Evolutionary conservation across 495 filamentous ascomycete genomes (phyloP), one percentile per base, ranked within the genome.

Genomic region (Halenospora varia): DNA sequence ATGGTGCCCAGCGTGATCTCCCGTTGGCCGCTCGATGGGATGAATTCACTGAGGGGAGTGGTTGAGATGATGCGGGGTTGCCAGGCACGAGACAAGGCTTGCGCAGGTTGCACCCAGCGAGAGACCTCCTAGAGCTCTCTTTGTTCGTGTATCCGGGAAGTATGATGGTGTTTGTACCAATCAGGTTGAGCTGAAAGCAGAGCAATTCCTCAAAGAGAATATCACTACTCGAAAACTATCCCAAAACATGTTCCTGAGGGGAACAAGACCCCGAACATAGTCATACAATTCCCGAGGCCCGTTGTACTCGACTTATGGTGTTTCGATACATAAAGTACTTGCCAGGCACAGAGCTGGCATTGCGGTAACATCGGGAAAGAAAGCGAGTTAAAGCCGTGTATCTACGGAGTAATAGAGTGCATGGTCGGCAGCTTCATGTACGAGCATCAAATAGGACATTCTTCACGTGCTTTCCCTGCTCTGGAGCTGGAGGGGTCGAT

Each of bases 51-150:
- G 46, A 48, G 46, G 46, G 46, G 46, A 48, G 13, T 48, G 46
- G 46, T 10, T 23, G 46, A 48, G 13, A 6, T 13, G 46, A 48
- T 20, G 46, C 46, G 46, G 46, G 46, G 46, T 48, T 48, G 42
- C 15, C 46, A 48, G 46, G 46, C 46, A 48, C 46, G 46, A 19
- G 46, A 48, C 46, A 13, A 48, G 20, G 46, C 17, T 48, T 23
- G 46, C 46, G 13, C 15, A 17, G 42, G 20, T 48, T 48, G 46
- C 18, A 18, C 20, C 3, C 17, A 48, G 17, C 17, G 13, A 48
- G 46, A 3, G 23, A 20, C 8, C n/a, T n/a, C n/a, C n/a, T n/a
- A n/a, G n/a, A n/a, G n/a, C n/a, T n/a, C n/a, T 13, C 23, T 18
- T 10, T 10, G 46, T 48, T 23, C 23, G 18, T 48, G 46, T 15